Conservation (phyloP, 2,329 filamentous ascomycete species). For the Bipolaris sorokiniana region DNA sequence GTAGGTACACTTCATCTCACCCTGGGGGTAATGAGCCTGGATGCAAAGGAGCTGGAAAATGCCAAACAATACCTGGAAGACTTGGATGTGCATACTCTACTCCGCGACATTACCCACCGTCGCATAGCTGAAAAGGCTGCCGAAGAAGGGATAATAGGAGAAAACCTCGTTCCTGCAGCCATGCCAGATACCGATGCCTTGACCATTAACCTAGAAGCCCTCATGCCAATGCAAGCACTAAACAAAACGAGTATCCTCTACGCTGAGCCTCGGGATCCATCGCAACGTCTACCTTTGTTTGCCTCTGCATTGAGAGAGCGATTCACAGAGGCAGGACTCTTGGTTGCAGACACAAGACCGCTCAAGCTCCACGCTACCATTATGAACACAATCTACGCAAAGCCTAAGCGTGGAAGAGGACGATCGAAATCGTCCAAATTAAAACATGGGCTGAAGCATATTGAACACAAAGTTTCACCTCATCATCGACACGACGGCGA, state of each 20-base stretch:
- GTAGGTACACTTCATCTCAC: constrained; percentile 84
- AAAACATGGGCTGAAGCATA: constrained; percentile 4
- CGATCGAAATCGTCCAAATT: constrained; percentile 15
- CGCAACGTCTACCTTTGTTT: constrained; percentile 61
- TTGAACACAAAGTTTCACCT: constrained; percentile 5
- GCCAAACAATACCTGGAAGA: constrained; percentile 52
- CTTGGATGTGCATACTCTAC: constrained; percentile 51
- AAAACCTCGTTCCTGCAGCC: constrained; percentile 37
- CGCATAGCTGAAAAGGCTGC: constrained; percentile 20
- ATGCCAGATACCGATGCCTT: constrained; percentile 35
- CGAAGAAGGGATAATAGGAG: constrained; percentile 34
- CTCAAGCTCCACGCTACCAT: constrained; percentile 84
- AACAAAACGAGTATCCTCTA: constrained; percentile 69
- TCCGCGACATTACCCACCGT: constrained; percentile 27
- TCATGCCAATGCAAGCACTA: constrained; percentile 67
- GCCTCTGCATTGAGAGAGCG: constrained; percentile 60
- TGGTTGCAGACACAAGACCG: constrained; percentile 65
- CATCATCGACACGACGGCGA: constrained; percentile 3
- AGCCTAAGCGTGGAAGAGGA: constrained; percentile 47
- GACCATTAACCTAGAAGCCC: constrained; percentile 53
- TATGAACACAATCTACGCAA: constrained; percentile 82
- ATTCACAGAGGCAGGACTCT: constrained; percentile 64
- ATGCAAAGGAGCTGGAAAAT: constrained; percentile 55
- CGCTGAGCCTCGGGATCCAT: constrained; percentile 63
- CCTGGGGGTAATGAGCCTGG: constrained; percentile 82